Evolutionary conservation across 2,329 filamentous ascomycete genomes (phyloP).

Genomic region (Venturia aucupariae): DNA sequence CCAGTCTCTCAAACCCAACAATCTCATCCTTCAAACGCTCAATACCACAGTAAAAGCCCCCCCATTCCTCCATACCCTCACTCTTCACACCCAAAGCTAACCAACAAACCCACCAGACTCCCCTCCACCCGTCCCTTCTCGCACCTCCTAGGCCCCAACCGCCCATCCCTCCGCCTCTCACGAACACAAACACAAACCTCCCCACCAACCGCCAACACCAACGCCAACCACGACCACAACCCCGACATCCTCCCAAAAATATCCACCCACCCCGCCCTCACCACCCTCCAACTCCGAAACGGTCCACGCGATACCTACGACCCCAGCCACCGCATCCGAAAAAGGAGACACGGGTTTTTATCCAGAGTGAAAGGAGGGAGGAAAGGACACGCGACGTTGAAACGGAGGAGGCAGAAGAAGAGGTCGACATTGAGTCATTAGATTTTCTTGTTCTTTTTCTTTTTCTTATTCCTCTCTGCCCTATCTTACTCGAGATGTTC

Average conservation of each 20-base stretch:
- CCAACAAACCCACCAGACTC: not conserved
- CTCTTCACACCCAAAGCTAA: not conserved
- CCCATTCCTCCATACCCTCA: too few relatives aligned
- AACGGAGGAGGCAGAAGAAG: conserved; percentile 45
- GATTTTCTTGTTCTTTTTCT: too few relatives aligned
- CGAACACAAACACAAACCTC: not conserved
- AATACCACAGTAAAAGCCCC: not conserved
- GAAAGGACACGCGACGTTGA: conserved; percentile 45
- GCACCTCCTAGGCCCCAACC: not conserved
- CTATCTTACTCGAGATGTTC: too few relatives aligned
- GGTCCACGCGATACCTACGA: conserved; percentile 48
- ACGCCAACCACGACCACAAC: conserved; percentile 17
- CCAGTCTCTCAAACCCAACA: conserved; percentile 18
- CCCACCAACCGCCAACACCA: conserved; percentile 17
- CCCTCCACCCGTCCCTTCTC: not conserved
- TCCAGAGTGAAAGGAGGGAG: conserved; percentile 39
- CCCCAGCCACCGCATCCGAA: conserved; percentile 50
- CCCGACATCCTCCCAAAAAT: conserved; percentile 29
- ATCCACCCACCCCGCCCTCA: conserved; percentile 28
- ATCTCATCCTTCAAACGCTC: not conserved
- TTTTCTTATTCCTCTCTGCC: too few relatives aligned
- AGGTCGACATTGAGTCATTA: conserved; percentile 45
- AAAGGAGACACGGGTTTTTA: conserved; percentile 53
- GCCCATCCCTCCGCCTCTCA: not conserved
- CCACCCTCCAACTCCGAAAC: conserved; percentile 33